A percentile compares a stretch with the other conserved stretches of the same genome.
Evolutionary conservation across 78 protist species (phyloP).

Genomic region (Diacronema lutheri): DNA sequence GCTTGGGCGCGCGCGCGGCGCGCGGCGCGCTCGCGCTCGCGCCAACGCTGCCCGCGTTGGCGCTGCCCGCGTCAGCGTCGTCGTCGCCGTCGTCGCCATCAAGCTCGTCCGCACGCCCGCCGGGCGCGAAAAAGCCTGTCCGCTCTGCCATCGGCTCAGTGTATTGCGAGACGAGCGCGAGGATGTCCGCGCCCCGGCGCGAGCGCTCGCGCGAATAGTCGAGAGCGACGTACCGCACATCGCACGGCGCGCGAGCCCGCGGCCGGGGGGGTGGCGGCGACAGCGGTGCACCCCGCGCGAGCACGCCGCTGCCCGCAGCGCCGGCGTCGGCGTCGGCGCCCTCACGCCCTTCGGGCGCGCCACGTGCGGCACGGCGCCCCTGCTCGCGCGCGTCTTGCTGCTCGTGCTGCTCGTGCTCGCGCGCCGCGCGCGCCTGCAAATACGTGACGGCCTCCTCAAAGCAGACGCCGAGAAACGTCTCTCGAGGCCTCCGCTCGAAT

Average conservation of each 20-base stretch:
- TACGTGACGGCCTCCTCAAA: conserved; percentile 52
- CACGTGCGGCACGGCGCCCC: too few relatives aligned
- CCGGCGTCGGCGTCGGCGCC: too few relatives aligned
- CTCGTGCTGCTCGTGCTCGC: not conserved
- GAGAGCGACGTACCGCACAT: not conserved
- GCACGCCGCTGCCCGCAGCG: too few relatives aligned
- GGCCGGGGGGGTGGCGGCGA: too few relatives aligned
- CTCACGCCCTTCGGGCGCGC: too few relatives aligned
- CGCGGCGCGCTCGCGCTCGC: not conserved
- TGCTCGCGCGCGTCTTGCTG: not conserved
- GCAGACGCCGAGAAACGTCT: conserved; percentile 62
- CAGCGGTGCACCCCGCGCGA: too few relatives aligned
- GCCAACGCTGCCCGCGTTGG: too few relatives aligned
- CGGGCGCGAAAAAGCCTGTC: conserved; percentile 32
- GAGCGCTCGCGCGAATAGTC: conserved; percentile 15
- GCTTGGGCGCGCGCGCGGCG: not conserved
- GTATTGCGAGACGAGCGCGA: not conserved
- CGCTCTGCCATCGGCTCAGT: not conserved
- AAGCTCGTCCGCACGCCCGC: not conserved
- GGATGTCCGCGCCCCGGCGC: not conserved
- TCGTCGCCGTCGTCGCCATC: not conserved
- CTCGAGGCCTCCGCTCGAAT: conserved; percentile 87
- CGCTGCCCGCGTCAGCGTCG: not conserved
- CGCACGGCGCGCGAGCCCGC: not conserved
- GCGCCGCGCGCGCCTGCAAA: conserved; percentile 48